Base-by-base conservation (phyloP, 2,329 filamentous ascomycete species). In the Anthostomella pinea region DNA sequence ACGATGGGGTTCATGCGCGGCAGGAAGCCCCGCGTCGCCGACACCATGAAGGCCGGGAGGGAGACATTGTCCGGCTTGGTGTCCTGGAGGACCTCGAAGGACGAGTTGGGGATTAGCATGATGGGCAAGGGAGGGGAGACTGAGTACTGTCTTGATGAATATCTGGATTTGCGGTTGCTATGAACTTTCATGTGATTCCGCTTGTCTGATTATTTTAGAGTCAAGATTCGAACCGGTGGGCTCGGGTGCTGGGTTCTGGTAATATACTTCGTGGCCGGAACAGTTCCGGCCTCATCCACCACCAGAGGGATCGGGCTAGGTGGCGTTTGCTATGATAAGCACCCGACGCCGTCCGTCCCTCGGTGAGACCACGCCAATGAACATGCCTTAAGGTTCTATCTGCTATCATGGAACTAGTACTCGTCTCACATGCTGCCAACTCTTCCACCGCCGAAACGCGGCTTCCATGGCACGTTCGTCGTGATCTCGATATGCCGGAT, bases 11-110 rank as follows among this genome's bases (percentile, higher is more conserved):
- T 69, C 59, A 72, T 71, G 10, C 85, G 77, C 9, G 85, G 85
- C 21, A 91, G 71, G 61, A 89, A 91, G 33, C 85, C 85, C 39
- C 83, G 72, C 4, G 78, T 76, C 15, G 79, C 87, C 28, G 84
- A 87, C 24, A 89, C 84, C 79, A 87, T 87, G 69, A 90, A 90
- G 51, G 84, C 79, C 5, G 81, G 81, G 18, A 87, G 68, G 27
- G 78, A 73, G 37, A 58, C 73, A 60, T 86, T 79, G 41, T 79
- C 62, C 2, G 80, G 78, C 57, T 64, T 70, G 40, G 79, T 74
- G 64, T 85, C 81, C 38, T 71, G 65, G 27, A 87, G 70, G 63
- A 87, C 75, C 36, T 71, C 64, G 59, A 86, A 85, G 39, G 59
- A 55, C 6, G 53, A 52, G 15, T 53, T 50, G 9, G 52, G 52